phyloP scores from a whole-genome alignment of 768 basidiomycete genomes.

The Chalciporus sphaerocephalus region DNA sequence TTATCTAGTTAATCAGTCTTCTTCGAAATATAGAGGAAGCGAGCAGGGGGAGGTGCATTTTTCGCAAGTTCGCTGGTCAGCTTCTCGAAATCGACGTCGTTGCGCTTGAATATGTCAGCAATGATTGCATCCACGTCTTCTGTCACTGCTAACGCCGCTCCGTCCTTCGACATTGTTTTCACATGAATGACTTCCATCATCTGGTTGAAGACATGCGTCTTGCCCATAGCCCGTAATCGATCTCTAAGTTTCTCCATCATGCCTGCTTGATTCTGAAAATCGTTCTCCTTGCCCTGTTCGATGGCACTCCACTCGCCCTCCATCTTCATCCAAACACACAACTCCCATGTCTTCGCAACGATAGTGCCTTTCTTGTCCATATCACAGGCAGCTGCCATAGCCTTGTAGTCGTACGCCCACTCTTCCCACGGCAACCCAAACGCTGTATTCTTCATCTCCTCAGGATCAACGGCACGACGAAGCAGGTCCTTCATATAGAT shows the following conservation, averaged over 20 bases:
- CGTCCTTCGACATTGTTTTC: slow-evolving; percentile 27
- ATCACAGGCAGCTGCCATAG: slow-evolving; percentile 26
- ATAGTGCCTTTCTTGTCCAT: slow-evolving; percentile 20
- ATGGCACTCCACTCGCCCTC: slow-evolving; percentile 25
- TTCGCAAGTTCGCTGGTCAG: slow-evolving; percentile 23
- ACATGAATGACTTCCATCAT: slow-evolving; percentile 33
- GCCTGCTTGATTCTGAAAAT: slow-evolving; percentile 18
- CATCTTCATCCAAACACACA: slow-evolving; percentile 34
- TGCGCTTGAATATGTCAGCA: slow-evolving; percentile 30
- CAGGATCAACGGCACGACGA: slow-evolving; percentile 27
- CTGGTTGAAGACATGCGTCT: slow-evolving; percentile 27
- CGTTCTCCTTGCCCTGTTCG: slow-evolving; percentile 25
- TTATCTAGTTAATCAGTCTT: slow-evolving; percentile 23
- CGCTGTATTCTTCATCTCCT: slow-evolving; percentile 21
- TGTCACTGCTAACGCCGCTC: slow-evolving; percentile 21
- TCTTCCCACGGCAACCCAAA: slow-evolving; percentile 34
- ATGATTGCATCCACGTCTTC: slow-evolving; percentile 31
- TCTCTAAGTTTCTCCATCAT: slow-evolving; percentile 30
- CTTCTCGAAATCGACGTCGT: slow-evolving; percentile 29
- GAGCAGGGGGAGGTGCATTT: slow-evolving; percentile 16
- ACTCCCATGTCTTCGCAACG: slow-evolving; percentile 23
- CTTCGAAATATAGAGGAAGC: slow-evolving; percentile 26
- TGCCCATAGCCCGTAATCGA: slow-evolving; percentile 29
- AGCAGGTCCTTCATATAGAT: slow-evolving; percentile 23
- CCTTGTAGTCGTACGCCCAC: slow-evolving; percentile 29